A percentile compares a stretch with the other conserved stretches of the same genome.
Evolutionary conservation across 208 protist genomes (phyloP).

Genomic region (Porcisia deanei): DNA sequence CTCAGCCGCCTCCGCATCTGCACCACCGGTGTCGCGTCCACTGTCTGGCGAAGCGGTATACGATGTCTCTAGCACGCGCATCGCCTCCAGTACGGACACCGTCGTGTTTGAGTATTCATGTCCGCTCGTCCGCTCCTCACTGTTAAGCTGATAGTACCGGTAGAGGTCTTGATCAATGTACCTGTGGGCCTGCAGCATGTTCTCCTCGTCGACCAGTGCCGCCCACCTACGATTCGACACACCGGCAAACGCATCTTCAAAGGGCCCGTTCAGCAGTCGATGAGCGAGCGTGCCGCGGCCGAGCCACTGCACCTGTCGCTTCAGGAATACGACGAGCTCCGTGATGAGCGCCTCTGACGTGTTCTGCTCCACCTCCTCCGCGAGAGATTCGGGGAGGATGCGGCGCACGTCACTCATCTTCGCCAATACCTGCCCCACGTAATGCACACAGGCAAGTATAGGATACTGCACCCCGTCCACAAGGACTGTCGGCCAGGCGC

Average conservation of each 20-base stretch:
- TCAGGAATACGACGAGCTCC: slow-evolving; percentile 72
- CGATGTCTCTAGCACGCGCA: slow-evolving; percentile 31
- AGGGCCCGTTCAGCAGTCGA: slow-evolving; percentile 57
- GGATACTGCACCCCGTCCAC: slow-evolving; percentile 41
- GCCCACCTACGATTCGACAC: slow-evolving; percentile 49
- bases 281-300: slow-evolving; percentile 56
- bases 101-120: slow-evolving; percentile 59
- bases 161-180: slow-evolving; percentile 69
- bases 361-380: slow-evolving; percentile 61
- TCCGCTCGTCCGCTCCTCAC: slow-evolving; percentile 71
- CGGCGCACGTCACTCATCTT: slow-evolving; percentile 59
- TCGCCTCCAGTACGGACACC: slow-evolving; percentile 33
- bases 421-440: slow-evolving; percentile 72
- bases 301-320: slow-evolving; percentile 65
- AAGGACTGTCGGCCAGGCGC: slow-evolving; percentile 65
- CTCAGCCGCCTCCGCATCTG: not conserved
- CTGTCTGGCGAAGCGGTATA: not conserved
- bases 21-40: not conserved
- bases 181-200: slow-evolving; percentile 39
- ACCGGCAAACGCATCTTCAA: slow-evolving; percentile 74
- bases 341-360: slow-evolving; percentile 63
- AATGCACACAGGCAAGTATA: slow-evolving; percentile 71
- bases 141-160: slow-evolving; percentile 75
- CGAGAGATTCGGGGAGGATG: slow-evolving; percentile 52
- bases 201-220: slow-evolving; percentile 57